Percentiles rank a stretch among this genome's conserved stretches.
phyloP scores from a whole-genome alignment of 2,329 filamentous ascomycete species.

The Sporothrix brunneoviolacea region DNA sequence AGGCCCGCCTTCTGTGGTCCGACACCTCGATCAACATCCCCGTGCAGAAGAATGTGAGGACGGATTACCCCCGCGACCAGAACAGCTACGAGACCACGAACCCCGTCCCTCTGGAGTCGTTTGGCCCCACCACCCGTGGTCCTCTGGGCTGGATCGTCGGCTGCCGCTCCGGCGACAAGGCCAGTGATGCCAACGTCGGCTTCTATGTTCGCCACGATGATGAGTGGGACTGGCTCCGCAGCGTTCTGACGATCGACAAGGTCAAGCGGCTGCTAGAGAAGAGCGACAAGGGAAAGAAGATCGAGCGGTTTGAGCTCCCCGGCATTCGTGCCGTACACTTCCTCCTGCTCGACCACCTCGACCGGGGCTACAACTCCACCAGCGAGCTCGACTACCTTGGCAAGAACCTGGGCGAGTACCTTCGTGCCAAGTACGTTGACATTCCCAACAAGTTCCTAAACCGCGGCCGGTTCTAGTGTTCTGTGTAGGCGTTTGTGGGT shows the following conservation, averaged over 20 bases:
- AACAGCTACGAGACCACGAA: slow-evolving; percentile 15
- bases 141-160: slow-evolving; percentile 28
- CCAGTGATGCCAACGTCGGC: slow-evolving; percentile 37
- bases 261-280: slow-evolving; percentile 32
- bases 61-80: slow-evolving; percentile 17
- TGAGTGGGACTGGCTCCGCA: slow-evolving; percentile 40
- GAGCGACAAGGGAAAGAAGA: slow-evolving; percentile 29
- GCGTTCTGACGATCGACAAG: slow-evolving; percentile 32
- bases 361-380: slow-evolving; percentile 21
- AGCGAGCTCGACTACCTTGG: slow-evolving; percentile 13
- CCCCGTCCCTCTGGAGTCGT: slow-evolving; percentile 15
- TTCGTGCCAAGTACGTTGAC: slow-evolving; percentile 35
- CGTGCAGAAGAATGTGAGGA: slow-evolving; percentile 18
- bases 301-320: slow-evolving; percentile 42
- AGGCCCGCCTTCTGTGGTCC: slow-evolving; percentile 19
- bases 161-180: slow-evolving; percentile 37
- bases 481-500: no score
- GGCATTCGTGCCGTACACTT: slow-evolving; percentile 26
- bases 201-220: slow-evolving; percentile 38
- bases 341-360: slow-evolving; percentile 26
- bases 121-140: slow-evolving; percentile 17
- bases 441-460: slow-evolving; percentile 35
- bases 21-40: slow-evolving; percentile 22
- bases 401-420: slow-evolving; percentile 17
- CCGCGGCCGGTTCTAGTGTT: slow-evolving; percentile 9